Base-by-base conservation (phyloP, 371 early-diverging fungal species). In the Mucor lusitanicus region DNA sequence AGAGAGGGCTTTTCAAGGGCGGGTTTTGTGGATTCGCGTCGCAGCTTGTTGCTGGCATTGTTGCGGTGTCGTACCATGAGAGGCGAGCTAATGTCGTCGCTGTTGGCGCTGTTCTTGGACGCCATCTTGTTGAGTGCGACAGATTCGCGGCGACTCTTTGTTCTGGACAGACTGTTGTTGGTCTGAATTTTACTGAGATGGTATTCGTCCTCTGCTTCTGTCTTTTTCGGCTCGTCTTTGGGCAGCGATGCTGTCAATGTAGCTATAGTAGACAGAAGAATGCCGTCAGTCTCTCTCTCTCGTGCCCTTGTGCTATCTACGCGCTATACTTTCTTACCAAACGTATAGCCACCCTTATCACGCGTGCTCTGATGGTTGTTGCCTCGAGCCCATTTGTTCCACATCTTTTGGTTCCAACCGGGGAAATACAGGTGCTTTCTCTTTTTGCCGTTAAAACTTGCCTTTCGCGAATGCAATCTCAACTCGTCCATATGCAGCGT, bases 381-480 rank as follows among this genome's bases (percentile, higher is more conserved):
- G 32, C 75, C 71, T 50, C 61, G 71, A 3, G 83, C 84, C 86
- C 86, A 86, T 21, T 84, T 82, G 3, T 73, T 65, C 88, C 88
- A 88, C 62, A 79, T 77, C 65, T 83, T 84, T 28, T 77, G 73
- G n/a, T 74, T 85, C 7, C 85, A 70, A 13, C 78, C 83, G n/a
- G 88, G 88, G 74, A 85, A 78, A 69, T 86, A 87, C 0, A 88
- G 55, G 61, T 75, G 79, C 25, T 76, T 77, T 35, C 74, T 69
- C 17, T 71, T 73, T 39, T 80, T 81, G 3, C 75, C 77, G 12
- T 54, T 73, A 44, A 68, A 64, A 42, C 53, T 73, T 25, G 76
- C 71, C 62, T 61, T 76, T 69, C 65, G 46, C 0, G 75, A 58
- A 32, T 68, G 55, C 54, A 68, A 28, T 28, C 67, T 56, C 25